phyloP scores from a whole-genome alignment of 2,329 filamentous ascomycete genomes.

The Geosmithia putterillii region DNA sequence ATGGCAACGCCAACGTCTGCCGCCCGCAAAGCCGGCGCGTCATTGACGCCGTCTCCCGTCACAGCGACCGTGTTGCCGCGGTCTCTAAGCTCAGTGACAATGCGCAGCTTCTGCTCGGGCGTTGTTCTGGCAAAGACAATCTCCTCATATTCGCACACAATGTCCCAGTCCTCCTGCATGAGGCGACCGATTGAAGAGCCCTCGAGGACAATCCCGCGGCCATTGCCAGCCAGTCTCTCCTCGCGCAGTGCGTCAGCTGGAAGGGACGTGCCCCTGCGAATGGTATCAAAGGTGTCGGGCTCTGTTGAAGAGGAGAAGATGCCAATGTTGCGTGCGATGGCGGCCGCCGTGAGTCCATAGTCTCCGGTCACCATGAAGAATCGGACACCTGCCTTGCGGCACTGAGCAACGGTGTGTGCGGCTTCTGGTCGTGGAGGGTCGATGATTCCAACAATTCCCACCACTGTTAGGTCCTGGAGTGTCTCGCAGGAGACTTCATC shows the following conservation, averaged over 20 bases:
- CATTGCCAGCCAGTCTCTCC: conserved; percentile 8
- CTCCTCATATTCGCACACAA: conserved; percentile 36
- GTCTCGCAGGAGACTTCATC: conserved; percentile 31
- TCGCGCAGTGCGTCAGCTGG: conserved; percentile 7
- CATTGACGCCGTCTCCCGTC: conserved; percentile 63
- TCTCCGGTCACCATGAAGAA: conserved; percentile 37
- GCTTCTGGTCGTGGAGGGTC: conserved; percentile 33
- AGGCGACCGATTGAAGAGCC: conserved; percentile 47
- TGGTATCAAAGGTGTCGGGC: conserved; percentile 17
- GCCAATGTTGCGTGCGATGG: conserved; percentile 52
- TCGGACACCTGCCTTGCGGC: conserved; percentile 28
- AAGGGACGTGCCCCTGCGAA: conserved; percentile 6
- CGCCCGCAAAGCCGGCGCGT: conserved; percentile 52
- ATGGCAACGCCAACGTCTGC: conserved; percentile 60
- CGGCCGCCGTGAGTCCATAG: conserved; percentile 45
- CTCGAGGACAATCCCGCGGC: conserved; percentile 25
- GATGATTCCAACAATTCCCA: conserved; percentile 39
- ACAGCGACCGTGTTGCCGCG: conserved; percentile 52
- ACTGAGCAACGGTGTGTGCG: conserved; percentile 23
- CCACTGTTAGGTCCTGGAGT: conserved; percentile 28
- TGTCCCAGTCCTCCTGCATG: conserved; percentile 31
- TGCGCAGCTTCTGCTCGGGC: conserved; percentile 58
- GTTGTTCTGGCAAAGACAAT: conserved; percentile 59
- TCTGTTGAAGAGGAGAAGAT: conserved; percentile 43
- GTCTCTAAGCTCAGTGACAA: conserved; percentile 54